These are phyloP conservation scores for Aspergillus olivimuriae DNA, from an alignment of 495 filamentous ascomycete genomes.

Conservation along the genomic window DNA sequence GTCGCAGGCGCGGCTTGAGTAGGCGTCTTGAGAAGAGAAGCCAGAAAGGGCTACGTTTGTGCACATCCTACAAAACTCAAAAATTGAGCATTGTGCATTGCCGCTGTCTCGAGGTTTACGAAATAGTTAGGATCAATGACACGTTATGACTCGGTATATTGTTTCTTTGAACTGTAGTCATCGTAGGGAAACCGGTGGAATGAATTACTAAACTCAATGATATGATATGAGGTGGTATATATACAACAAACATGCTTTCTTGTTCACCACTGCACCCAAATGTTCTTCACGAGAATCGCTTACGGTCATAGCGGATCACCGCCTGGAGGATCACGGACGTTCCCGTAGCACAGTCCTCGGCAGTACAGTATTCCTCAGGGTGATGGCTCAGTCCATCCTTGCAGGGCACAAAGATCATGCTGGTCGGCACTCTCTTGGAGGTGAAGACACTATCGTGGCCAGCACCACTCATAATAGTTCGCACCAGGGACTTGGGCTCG, in stretches of 20 bases:
- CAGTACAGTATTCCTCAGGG: conserved; percentile 54
- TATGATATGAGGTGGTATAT: too few species aligned
- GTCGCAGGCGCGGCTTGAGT: conserved; percentile 28
- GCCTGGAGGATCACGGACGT: conserved; percentile 57
- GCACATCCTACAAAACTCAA: conserved; percentile 25
- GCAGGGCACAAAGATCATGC: conserved; percentile 64
- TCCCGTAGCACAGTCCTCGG: conserved; percentile 57
- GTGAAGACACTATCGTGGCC: conserved; percentile 62
- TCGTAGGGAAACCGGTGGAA: too few species aligned
- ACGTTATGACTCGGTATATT: conserved; percentile 22
- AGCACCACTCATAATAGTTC: conserved; percentile 49
- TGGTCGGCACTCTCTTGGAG: conserved; percentile 52
- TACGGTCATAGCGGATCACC: conserved; percentile 54
- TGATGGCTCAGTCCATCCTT: conserved; percentile 61
- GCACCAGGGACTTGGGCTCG: conserved; percentile 33
- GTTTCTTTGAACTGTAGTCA: background rate
- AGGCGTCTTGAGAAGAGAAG: conserved; percentile 14
- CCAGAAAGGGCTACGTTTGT: conserved; percentile 25
- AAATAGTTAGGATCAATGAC: conserved; percentile 31
- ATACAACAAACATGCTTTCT: background rate
- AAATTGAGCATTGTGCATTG: conserved; percentile 24
- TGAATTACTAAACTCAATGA: too few species aligned
- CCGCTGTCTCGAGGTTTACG: conserved; percentile 18
- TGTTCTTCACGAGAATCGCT: conserved; percentile 22
- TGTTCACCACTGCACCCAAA: background rate